Evolutionary conservation across 306 rosid species (phyloP).

Genomic region (Lathyrus aphaca): DNA sequence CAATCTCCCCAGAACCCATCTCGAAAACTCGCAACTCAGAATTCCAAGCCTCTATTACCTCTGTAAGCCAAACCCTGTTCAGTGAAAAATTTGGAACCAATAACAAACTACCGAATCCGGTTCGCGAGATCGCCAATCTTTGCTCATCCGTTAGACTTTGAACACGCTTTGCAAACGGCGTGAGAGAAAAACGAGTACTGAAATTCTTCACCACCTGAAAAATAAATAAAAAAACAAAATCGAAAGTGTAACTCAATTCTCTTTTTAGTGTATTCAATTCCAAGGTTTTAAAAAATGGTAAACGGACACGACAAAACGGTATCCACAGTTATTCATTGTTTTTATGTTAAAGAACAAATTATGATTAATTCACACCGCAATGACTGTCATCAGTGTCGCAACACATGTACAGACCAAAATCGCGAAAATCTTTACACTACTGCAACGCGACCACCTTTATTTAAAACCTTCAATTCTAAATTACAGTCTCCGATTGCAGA

Average conservation of each 20-base stretch:
- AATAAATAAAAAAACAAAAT: background rate
- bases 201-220: conserved; percentile 39
- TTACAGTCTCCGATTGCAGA: background rate
- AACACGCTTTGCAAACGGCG: conserved; percentile 41
- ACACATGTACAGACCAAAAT: too few species aligned
- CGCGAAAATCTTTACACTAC: too few species aligned
- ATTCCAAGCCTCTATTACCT: conserved; percentile 52
- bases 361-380: too few species aligned
- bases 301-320: too few species aligned
- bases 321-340: too few species aligned
- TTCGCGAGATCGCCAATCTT: conserved; percentile 23
- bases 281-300: too few species aligned
- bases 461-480: background rate
- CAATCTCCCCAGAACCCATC: conserved; percentile 38
- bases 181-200: conserved; percentile 42
- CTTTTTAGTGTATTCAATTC: background rate
- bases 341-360: too few species aligned
- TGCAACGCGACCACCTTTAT: too few species aligned
- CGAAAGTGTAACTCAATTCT: background rate
- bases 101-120: conserved; percentile 47
- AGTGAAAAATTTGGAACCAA: conserved; percentile 43
- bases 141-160: conserved; percentile 44
- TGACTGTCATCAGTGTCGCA: too few species aligned
- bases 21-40: conserved; percentile 35
- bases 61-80: conserved; percentile 41